phyloP scores from a whole-genome alignment of 2,329 filamentous ascomycete genomes.

The Penicillium oxalicum region DNA sequence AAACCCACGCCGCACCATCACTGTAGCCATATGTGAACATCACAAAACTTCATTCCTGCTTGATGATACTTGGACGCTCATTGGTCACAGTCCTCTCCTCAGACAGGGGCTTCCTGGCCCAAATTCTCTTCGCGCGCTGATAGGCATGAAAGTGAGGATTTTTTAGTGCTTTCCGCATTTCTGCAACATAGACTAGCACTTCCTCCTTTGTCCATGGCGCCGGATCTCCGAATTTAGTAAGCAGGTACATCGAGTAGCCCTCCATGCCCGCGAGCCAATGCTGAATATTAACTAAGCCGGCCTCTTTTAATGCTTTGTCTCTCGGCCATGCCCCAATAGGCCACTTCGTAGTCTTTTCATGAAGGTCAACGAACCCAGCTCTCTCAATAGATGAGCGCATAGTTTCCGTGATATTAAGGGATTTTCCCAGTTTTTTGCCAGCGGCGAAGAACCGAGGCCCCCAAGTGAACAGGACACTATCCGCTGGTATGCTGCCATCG shows the following conservation, averaged over 20 bases:
- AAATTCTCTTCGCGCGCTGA: slow-evolving; percentile 8
- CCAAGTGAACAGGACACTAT: slow-evolving; percentile 13
- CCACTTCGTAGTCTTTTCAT: slow-evolving; percentile 24
- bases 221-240: slow-evolving; percentile 18
- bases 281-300: slow-evolving; percentile 36
- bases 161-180: slow-evolving; percentile 10
- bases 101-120: background rate
- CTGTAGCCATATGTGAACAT: background rate
- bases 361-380: slow-evolving; percentile 30
- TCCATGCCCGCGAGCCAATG: slow-evolving; percentile 27
- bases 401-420: slow-evolving; percentile 16
- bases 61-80: background rate
- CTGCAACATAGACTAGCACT: slow-evolving; percentile 11
- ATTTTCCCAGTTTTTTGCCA: slow-evolving; percentile 17
- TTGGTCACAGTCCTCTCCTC: background rate
- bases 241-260: slow-evolving; percentile 27
- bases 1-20: background rate
- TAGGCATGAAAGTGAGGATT: slow-evolving; percentile 9
- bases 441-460: slow-evolving; percentile 15
- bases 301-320: slow-evolving; percentile 25
- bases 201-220: slow-evolving; percentile 12
- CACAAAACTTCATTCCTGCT: background rate
- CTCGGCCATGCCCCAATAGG: slow-evolving; percentile 30
- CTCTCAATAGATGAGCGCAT: slow-evolving; percentile 21
- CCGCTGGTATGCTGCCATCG: slow-evolving; percentile 11